Conservation (phyloP, 31 red algal genomes). For the Odonthalia washingtoniensis region DNA sequence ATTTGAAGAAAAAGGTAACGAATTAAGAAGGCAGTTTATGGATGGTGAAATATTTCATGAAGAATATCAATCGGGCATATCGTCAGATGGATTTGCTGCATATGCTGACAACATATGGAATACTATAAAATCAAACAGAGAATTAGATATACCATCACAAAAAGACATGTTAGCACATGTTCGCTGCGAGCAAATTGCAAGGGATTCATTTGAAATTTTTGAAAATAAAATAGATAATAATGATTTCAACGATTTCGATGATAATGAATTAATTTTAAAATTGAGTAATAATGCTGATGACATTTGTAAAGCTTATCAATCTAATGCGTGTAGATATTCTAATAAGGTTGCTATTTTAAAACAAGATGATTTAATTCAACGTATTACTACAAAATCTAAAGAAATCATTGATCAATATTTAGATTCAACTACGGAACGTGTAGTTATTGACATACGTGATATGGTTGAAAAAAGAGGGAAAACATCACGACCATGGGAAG, state of each 20-base stretch:
- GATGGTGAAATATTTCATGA: slow-evolving; percentile 64
- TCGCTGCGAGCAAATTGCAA: slow-evolving; percentile 95
- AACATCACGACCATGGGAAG: slow-evolving; percentile 49
- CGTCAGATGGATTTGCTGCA: slow-evolving; percentile 89
- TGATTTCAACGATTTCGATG: too few relatives aligned
- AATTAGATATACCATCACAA: slow-evolving; percentile 98
- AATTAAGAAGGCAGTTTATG: slow-evolving; percentile 76
- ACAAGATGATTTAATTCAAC: slow-evolving; percentile 36
- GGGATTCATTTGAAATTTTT: slow-evolving; percentile 57
- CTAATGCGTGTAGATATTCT: slow-evolving; percentile 76
- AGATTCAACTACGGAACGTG: slow-evolving; percentile 47
- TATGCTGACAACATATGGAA: slow-evolving; percentile 93
- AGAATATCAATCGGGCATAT: slow-evolving; percentile 82
- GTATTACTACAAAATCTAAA: slow-evolving; percentile 60
- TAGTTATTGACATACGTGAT: slow-evolving; percentile 34
- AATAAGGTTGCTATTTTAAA: slow-evolving; percentile 68
- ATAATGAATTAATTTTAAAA: too few relatives aligned
- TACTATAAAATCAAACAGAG: slow-evolving; percentile 90
- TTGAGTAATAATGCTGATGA: too few relatives aligned
- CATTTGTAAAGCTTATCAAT: too few relatives aligned
- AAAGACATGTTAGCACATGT: slow-evolving; percentile 96
- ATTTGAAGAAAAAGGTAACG: slow-evolving; percentile 66
- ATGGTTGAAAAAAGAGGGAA: neutral
- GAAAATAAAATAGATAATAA: too few relatives aligned
- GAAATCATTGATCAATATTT: slow-evolving; percentile 63